Evolutionary conservation across 306 rosid species (phyloP).

Genomic region (Cucurbita moschata): DNA sequence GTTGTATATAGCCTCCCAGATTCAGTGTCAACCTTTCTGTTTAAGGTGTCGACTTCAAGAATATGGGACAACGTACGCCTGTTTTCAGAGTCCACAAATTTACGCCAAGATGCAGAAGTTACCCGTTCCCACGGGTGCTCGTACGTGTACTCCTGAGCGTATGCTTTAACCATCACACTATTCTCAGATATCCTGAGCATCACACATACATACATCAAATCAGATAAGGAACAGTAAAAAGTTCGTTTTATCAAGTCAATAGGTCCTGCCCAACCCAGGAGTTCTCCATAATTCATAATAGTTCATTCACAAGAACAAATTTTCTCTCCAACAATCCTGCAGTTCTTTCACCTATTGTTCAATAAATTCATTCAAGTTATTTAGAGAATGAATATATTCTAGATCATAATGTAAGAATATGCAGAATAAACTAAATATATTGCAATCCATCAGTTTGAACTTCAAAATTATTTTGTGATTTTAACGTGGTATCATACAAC

Average conservation of each 20-base stretch:
- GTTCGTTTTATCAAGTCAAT: not conserved
- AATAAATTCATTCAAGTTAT: not conserved
- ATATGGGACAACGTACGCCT: constrained; percentile 57
- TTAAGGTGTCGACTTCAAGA: constrained; percentile 75
- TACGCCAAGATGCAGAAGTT: constrained; percentile 83
- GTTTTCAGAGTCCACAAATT: constrained; percentile 73
- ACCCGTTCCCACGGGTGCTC: constrained; percentile 96
- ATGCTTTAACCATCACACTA: constrained; percentile 58
- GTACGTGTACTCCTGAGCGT: constrained; percentile 64
- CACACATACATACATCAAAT: not conserved
- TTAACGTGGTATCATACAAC: not conserved
- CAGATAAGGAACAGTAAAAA: not conserved
- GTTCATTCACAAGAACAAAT: not conserved
- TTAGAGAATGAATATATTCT: not conserved
- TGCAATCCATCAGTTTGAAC: not conserved
- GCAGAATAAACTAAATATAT: not conserved
- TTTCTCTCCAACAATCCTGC: not conserved
- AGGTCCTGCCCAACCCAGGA: not conserved
- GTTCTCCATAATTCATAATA: not conserved
- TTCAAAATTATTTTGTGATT: not conserved
- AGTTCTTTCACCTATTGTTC: not conserved
- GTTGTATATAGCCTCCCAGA: constrained; percentile 60
- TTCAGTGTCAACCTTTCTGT: constrained; percentile 30
- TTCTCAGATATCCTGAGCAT: not conserved
- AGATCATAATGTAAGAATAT: not conserved